Evolutionary conservation across 345 rosid species (phyloP), one percentile per base, ranked within the genome.

Genomic region (Noccaea caerulescens): DNA sequence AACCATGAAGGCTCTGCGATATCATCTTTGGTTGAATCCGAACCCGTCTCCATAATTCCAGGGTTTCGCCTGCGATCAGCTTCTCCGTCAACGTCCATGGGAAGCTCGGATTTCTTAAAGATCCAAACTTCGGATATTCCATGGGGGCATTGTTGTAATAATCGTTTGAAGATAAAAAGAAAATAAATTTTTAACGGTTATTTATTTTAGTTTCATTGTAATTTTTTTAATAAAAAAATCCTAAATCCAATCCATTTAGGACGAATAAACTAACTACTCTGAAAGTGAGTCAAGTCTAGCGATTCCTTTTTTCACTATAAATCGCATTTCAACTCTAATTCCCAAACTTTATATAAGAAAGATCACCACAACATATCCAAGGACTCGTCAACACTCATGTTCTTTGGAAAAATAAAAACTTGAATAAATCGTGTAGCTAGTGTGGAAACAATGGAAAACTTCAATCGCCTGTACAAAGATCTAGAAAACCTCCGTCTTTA

Each of bases 1-100:
- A 92, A 88, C 96, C 96, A 90, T 8, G 96, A 90, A 55, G 90
- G 88, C 8, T 67, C 57, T 6, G 82, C 63, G 69, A 75, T 76
- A 23, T 91, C 56, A 20, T 59, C 74, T 34, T 82, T 36, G 32
- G 44, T 44, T 0, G 82, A 66, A 69, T 55, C 75, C 32, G 68
- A 76, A 18, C 44, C 84, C 83, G 79, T 79, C 67, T 79, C 79
- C 65, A 45, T 27, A 49, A 20, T 76, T 54, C 4, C 12, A 42
- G 71, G 80, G 66, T 60, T 80, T 32, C 53, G 59, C 4, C 72
- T 66, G 14, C 69, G 75, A 50, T 73, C 79, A 76, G 50, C 77
- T 55, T 71, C 70, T 72, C 72, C 46, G 43, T 54, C 77, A 14
- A 50, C 72, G 25, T 63, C 39, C 75, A 69, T 69, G 23, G 47